Percentiles rank a stretch among this genome's conserved stretches.
These are phyloP conservation scores for Cystobasidium ongulense DNA, from an alignment of 768 basidiomycete genomes.

Conservation along the genomic window DNA sequence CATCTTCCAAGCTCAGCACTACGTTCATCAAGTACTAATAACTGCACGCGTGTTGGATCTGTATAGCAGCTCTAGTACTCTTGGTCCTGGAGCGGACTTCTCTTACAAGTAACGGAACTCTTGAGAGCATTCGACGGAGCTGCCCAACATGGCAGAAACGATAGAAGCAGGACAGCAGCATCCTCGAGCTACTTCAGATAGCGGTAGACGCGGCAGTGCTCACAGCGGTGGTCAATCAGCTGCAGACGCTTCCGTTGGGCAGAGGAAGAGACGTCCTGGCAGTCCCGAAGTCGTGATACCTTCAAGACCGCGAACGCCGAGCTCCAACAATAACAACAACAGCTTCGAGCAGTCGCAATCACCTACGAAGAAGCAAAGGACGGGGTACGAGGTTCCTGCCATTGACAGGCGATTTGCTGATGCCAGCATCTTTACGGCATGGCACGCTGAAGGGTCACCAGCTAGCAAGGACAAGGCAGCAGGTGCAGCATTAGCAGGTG, in stretches of 20 bases:
- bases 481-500: not conserved
- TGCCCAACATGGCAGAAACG: not conserved
- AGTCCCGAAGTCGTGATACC: not conserved
- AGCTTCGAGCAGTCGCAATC: constrained; percentile 4
- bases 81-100: too few species aligned
- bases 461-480: not conserved
- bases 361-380: constrained; percentile 4
- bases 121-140: too few species aligned
- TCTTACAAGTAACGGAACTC: too few species aligned
- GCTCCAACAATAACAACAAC: not conserved
- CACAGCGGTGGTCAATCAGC: not conserved
- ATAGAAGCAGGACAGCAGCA: not conserved
- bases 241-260: not conserved
- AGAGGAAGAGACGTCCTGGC: not conserved
- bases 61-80: too few species aligned
- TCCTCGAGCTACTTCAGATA: not conserved
- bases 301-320: not conserved
- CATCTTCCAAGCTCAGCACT: too few species aligned
- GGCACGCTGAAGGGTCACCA: not conserved
- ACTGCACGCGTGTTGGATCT: too few species aligned
- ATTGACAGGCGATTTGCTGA: not conserved
- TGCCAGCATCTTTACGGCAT: not conserved
- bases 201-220: not conserved
- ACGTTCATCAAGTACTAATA: too few species aligned
- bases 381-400: not conserved